phyloP scores from a whole-genome alignment of 2,329 filamentous ascomycete species.

The Arthroderma sp. region DNA sequence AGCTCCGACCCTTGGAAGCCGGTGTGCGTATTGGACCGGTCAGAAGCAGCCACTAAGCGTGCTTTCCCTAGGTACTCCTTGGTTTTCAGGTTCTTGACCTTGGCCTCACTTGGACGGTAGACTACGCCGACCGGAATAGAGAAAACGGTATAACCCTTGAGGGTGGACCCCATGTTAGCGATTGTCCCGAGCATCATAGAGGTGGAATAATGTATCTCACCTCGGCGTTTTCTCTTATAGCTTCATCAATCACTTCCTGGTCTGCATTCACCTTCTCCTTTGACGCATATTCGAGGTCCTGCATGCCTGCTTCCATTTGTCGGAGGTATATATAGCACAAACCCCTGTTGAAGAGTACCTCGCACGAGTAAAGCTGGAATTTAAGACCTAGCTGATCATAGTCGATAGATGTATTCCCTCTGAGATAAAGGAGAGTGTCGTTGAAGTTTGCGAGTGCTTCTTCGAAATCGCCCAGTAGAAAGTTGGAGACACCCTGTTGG shows the following conservation, averaged over 20 bases:
- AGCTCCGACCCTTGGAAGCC: conserved; percentile 71
- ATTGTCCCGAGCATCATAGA: too few species aligned
- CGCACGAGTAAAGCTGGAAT: conserved; percentile 94
- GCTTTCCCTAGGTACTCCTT: conserved; percentile 97
- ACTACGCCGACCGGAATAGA: conserved; percentile 93
- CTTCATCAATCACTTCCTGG: conserved; percentile 96
- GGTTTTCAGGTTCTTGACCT: conserved; percentile 94
- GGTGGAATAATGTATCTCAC: conserved; percentile 34
- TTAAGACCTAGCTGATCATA: conserved; percentile 91
- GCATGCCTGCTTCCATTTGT: conserved; percentile 78
- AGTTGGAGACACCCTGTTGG: conserved; percentile 96
- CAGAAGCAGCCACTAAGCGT: conserved; percentile 77
- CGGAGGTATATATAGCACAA: conserved; percentile 95
- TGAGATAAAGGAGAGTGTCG: conserved; percentile 84
- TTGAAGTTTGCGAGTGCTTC: conserved; percentile 98
- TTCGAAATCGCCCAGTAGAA: conserved; percentile 90
- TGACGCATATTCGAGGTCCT: conserved; percentile 77
- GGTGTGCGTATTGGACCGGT: conserved; percentile 66
- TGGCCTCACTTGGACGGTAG: conserved; percentile 91
- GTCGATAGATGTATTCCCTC: conserved; percentile 94
- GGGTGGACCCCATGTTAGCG: too few species aligned
- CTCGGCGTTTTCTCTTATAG: conserved; percentile 84
- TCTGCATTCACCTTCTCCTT: conserved; percentile 95
- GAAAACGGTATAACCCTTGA: conserved; percentile 90
- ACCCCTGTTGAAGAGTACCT: conserved; percentile 93